Evolutionary conservation across 1,284 basidiomycete genomes (phyloP), one percentile per base, ranked within the genome.

Genomic region (Microbotryum scabiosae): DNA sequence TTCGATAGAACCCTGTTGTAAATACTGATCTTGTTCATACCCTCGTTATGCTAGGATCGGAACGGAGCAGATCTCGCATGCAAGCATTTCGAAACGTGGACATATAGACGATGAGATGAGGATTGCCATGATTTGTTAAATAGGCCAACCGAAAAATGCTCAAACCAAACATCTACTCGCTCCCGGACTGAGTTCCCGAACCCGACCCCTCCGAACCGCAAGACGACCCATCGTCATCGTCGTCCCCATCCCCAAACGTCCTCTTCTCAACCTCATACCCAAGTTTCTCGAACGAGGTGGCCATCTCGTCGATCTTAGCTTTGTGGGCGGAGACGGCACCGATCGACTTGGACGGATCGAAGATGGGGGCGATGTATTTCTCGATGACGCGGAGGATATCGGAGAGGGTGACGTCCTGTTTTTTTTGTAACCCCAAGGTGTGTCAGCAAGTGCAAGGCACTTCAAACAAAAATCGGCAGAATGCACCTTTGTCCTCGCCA

Each of bases 351-450:
- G 80, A 77, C 0, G 92, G 74, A 66, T 87, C 82, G 75, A 99
- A 98, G 55, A 98, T 77, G 0, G 92, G 90, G 45, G 93, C 75
- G 76, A 97, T 84, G 76, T 96, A 86, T 68, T 82, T 85, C 66
- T 79, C 75, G 64, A 97, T 80, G 20, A 82, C 81, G 8, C 74
- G 77, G 23, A 89, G 76, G 51, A 97, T 85, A 63, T 96, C 84
- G 5, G 84, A 81, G 68, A 86, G 84, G 5, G 85, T 87, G 57
- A 98, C 84, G 10, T 78, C 76, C 78, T 90, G 59, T 9, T 21
- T 21, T 8, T 44, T 32, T 36, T 9, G 44, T 45, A n/a, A 21
- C n/a, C 26, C 30, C 43, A 14, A 16, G 14, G 36, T 16, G 44
- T 25, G 28, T 12, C 47, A 20, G 8, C 14, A 54, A 57, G 20